phyloP scores from a whole-genome alignment of 2,329 filamentous ascomycete genomes.

The Xenosphaeropsis pyriputrescens region DNA sequence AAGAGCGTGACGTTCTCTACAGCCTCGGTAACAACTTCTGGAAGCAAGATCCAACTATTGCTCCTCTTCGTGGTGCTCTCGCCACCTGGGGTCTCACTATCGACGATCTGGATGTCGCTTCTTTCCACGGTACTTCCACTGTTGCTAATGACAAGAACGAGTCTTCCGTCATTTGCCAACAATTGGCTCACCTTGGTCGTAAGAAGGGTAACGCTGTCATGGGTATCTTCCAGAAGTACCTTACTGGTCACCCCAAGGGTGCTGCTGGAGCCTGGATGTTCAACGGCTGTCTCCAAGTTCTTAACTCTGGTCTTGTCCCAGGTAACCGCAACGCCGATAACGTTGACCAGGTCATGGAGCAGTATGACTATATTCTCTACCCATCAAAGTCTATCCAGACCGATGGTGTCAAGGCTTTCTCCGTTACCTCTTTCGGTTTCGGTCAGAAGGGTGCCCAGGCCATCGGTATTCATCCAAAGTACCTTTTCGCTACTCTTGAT shows the following conservation, averaged over 20 bases:
- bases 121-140: conserved; percentile 97
- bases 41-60: conserved; percentile 88
- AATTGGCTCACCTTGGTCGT: conserved; percentile 86
- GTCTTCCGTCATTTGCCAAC: conserved; percentile 91
- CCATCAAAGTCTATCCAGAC: conserved; percentile 92
- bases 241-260: conserved; percentile 98
- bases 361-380: conserved; percentile 96
- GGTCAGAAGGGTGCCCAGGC: conserved; percentile 97
- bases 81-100: conserved; percentile 97
- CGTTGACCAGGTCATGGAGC: conserved; percentile 88
- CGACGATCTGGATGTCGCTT: conserved; percentile 87
- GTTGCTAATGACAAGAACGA: conserved; percentile 99
- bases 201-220: conserved; percentile 92
- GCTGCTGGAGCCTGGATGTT: conserved; percentile 99
- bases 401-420: conserved; percentile 96
- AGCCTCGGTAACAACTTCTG: conserved; percentile 98
- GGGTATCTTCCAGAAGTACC: conserved; percentile 98
- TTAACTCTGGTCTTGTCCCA: conserved; percentile 86
- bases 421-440: conserved; percentile 97
- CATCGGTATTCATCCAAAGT: conserved; percentile 92
- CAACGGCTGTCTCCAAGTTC: conserved; percentile 91
- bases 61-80: conserved; percentile 86
- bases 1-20: conserved; percentile 84
- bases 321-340: conserved; percentile 98
- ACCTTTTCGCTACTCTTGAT: conserved; percentile 89